Evolutionary conservation across 2,329 filamentous ascomycete genomes (phyloP), one percentile per base, ranked within the genome.

Genomic region (Emydomyces testavorans): DNA sequence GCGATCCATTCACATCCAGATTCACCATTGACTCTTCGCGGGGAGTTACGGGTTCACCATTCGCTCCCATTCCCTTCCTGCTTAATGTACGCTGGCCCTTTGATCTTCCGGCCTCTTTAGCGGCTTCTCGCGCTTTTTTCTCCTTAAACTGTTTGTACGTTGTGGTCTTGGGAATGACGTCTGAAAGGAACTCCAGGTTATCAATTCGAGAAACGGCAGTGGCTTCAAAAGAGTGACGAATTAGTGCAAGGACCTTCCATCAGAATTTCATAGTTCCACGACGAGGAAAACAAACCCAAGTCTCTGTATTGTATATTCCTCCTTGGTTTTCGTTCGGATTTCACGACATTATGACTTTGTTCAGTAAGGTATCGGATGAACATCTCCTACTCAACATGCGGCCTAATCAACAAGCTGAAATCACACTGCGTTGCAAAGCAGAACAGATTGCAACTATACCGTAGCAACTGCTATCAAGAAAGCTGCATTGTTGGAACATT

Each of bases 241-340:
- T 49, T 42, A 50, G 40, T 20, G 41, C 20, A 13, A 16, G 47
- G 7, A 43, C 7, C 15, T 21, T n/a, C 24, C 8, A 20, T 46
- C n/a, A 8, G 29, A 7, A 6, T n/a, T 8, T n/a, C 16, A n/a
- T n/a, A 3, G 10, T 23, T 21, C 4, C 6, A 4, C 34, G 28
- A n/a, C 4, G 24, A 21, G 6, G 18, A 60, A 39, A 13, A 10
- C 74, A 50, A 71, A 88, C 85, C 83, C 35, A 98, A 76, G 66
- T 98, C 92, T 62, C 86, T 86, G 71, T 98, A 98, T 65, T 96
- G 92, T 53, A 98, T 83, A 60, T 93, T 95, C 52, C 89, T 80
- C 49, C 92, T 77, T 4, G 90, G 90, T 65, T 96, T 96, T 58
- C 83, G 79, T 67, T 96, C 92, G 1, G 88, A 77, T 62, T 92